Base-by-base conservation (phyloP, 768 basidiomycete genomes). In the Amanita muscaria region DNA sequence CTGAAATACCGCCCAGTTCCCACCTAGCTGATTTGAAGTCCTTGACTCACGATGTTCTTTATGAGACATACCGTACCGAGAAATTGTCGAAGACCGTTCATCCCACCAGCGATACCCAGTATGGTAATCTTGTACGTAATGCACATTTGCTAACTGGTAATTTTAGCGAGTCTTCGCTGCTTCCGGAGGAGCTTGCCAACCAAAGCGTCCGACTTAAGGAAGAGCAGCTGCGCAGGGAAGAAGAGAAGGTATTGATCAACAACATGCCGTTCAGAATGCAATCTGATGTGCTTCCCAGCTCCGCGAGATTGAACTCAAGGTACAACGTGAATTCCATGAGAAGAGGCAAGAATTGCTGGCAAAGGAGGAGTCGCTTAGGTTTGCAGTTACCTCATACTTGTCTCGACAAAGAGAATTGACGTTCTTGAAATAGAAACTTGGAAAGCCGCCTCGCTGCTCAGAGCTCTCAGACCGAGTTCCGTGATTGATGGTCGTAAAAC, bases 201-300 rank as follows among this genome's bases (percentile, higher is more conserved):
- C 96, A 98, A 66, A 89, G 85, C 49, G 92, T 97, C 36, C 86
- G 94, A 46, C 82, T 98, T 69, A 98, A 98, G 70, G 96, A 98
- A 68, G 96, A 99, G 62, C 96, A 98, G 62, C 82, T 99, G 47
- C 83, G 93, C 55, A 72, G 88, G 49, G 96, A 99, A 63, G 92
- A 96, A 69, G 91, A 96, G 72, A 94, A 94, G 74, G 84, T 87
- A 29, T 10, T n/a, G n/a, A 62, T 42, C 29, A 14, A 10, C n/a
- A 11, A 14, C 24, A 18, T 40, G 47, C 39, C 8, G 37, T 22
- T 23, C 9, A 3, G n/a, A 34, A 27, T 31, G 44, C 44, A 32
- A 30, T 33, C 34, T 53, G 41, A 45, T 49, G 46, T 45, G 7
- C 49, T 48, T 15, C 42, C 43, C 54, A 89, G 83, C 75, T 99